phyloP scores from a whole-genome alignment of 441 rosid species.

The Daphne laureola region DNA sequence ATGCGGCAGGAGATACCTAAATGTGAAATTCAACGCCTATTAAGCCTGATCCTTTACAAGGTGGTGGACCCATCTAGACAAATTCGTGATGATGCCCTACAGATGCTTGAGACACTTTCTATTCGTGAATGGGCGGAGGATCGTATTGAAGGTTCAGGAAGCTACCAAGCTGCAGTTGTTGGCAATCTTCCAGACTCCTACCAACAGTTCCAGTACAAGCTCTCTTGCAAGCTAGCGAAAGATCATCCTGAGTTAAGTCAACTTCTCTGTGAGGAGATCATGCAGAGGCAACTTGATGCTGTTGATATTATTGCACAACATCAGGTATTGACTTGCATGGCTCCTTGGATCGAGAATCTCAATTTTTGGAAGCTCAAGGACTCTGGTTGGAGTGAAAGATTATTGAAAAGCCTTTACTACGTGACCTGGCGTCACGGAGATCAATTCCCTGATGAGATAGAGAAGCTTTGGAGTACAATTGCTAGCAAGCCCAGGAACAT shows the following conservation, averaged over 20 bases:
- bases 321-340: conserved; percentile 98
- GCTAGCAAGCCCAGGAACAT: conserved; percentile 96
- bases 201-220: conserved; percentile 97
- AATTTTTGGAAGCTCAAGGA: conserved; percentile 99
- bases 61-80: conserved; percentile 98
- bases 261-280: conserved; percentile 97
- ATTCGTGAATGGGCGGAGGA: conserved; percentile 97
- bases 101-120: conserved; percentile 99
- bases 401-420: conserved; percentile 93
- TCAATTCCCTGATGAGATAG: conserved; percentile 99
- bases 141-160: conserved; percentile 80
- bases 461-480: conserved; percentile 98
- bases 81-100: conserved; percentile 99
- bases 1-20: conserved; percentile 98
- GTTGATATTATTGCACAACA: conserved; percentile 99
- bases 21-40: conserved; percentile 94
- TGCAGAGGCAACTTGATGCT: conserved; percentile 99
- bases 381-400: conserved; percentile 97
- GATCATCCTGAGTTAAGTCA: conserved; percentile 97
- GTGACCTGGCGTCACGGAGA: conserved; percentile 99
- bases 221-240: conserved; percentile 95
- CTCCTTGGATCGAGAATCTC: conserved; percentile 99
- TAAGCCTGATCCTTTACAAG: conserved; percentile 96
- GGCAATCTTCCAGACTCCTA: conserved; percentile 99
- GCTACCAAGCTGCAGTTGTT: conserved; percentile 98